Percentiles rank a stretch among this genome's conserved stretches.
phyloP scores from a whole-genome alignment of 768 basidiomycete species.

The Leccinum olivaceopallidum region DNA sequence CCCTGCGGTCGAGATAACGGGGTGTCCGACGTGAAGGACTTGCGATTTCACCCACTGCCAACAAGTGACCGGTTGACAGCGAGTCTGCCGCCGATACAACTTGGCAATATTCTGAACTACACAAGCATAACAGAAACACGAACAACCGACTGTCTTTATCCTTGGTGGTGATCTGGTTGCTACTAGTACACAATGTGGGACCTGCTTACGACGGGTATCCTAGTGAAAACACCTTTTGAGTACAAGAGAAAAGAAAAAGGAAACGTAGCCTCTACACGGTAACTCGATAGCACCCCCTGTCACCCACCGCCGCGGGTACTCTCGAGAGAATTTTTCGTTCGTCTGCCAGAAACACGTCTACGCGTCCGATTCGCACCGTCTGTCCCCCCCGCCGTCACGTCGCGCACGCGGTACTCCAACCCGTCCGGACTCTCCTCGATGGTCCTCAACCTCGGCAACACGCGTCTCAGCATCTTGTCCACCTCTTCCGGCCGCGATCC shows the following conservation, averaged over 20 bases:
- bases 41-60: no score
- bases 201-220: not conserved
- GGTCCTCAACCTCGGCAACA: constrained; percentile 23
- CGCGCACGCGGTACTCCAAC: constrained; percentile 14
- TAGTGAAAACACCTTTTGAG: not conserved
- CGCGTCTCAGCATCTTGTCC: constrained; percentile 21
- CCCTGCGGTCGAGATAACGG: no score
- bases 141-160: no score
- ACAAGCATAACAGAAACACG: no score
- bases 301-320: not conserved
- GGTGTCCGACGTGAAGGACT: no score
- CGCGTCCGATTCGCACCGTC: not conserved
- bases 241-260: not conserved
- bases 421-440: constrained; percentile 25
- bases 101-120: not conserved
- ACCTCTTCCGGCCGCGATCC: constrained; percentile 17
- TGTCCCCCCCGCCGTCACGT: not conserved
- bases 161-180: not conserved
- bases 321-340: constrained; percentile 18
- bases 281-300: not conserved
- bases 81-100: no score
- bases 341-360: constrained; percentile 9
- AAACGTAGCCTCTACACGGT: not conserved
- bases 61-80: no score
- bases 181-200: not conserved